Conservation (phyloP, 208 protist species). For the Angomonas deanei region DNA sequence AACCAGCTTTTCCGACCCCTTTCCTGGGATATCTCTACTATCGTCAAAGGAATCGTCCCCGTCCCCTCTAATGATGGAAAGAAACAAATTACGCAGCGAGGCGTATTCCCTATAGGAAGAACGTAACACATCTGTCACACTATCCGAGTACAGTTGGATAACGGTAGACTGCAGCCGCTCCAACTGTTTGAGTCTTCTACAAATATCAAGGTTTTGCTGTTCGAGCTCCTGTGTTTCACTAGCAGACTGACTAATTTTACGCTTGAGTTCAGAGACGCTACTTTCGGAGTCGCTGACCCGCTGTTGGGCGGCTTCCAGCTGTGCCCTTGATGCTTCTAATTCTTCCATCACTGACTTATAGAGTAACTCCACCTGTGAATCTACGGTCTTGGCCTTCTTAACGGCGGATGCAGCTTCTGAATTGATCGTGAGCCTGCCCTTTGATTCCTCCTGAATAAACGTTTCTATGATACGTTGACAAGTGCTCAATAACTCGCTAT, state of each 20-base stretch:
- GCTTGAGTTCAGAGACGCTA: not conserved
- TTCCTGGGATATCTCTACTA: not conserved
- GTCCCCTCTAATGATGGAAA: conserved; percentile 38
- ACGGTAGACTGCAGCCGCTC: conserved; percentile 26
- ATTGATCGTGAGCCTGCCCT: not conserved
- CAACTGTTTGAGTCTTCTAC: conserved; percentile 28
- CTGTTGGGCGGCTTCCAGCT: not conserved
- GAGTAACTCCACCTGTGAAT: not conserved
- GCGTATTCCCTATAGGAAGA: conserved; percentile 48
- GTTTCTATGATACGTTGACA: not conserved
- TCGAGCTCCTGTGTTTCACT: conserved; percentile 19
- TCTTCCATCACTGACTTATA: not conserved
- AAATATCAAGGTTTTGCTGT: conserved; percentile 23
- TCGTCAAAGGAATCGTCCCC: not conserved
- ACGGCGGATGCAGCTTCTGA: not conserved
- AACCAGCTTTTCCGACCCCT: conserved; percentile 18
- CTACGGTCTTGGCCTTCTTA: not conserved
- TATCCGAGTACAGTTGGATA: conserved; percentile 26
- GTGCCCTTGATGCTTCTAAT: not conserved
- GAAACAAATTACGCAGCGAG: conserved; percentile 29
- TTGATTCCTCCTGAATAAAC: not conserved
- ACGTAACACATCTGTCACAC: conserved; percentile 18
- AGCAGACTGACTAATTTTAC: conserved; percentile 9
- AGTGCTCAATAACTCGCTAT: too few species aligned
- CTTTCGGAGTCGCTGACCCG: not conserved